Base-by-base conservation (phyloP, 2,329 filamentous ascomycete species). In the Pseudocercospora fuligena region DNA sequence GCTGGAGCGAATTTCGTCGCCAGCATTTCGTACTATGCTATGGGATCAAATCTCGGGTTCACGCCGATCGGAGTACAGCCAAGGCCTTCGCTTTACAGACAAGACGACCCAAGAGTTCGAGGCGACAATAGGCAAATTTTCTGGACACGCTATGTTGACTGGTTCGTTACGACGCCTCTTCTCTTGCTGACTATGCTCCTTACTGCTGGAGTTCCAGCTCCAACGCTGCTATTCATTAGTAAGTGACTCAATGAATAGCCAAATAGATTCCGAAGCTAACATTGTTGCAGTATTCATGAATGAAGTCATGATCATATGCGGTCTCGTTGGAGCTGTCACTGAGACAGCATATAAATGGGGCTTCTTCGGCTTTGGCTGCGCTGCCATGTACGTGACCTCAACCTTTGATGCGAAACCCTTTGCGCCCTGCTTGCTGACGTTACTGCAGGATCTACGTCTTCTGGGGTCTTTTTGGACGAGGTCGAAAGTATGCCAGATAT, bases 321-420 rank as follows among this genome's bases (percentile, higher is more conserved):
- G 87, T 7, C 82, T 90, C 4, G 82, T 90, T 11, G 88, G 89
- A 14, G 87, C 88, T 4, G 82, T 90, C 1, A 86, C 88, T 0
- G 76, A 76, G 23, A 85, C 84, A 5, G 79, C 78, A 0, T 90
- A 90, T 79, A 90, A 90, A 72, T 90, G 86, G 86, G 87, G 29
- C 11, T 73, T 70, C 49, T 73, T 68, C 53, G 63, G 57, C 19
- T 70, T 70, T 49, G 72, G 79, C 16, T 80, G 78, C 64, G 69
- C 75, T 33, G 79, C 80, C 7, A 84, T 90, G 68, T 80, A 86
- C 66, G 90, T 94, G 81, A 92, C 89, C 81, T 90, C 87, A 78
- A 93, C 90, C 91, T 97, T 97, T 80, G 86, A 84, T 77, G 88
- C 89, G 76, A 93, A 89, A 79, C 95, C 95, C 90, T 97, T 97